Evolutionary conservation across 148 eudicot species (phyloP), one percentile per base, ranked within the genome.

Genomic region (Diospyros kaki): DNA sequence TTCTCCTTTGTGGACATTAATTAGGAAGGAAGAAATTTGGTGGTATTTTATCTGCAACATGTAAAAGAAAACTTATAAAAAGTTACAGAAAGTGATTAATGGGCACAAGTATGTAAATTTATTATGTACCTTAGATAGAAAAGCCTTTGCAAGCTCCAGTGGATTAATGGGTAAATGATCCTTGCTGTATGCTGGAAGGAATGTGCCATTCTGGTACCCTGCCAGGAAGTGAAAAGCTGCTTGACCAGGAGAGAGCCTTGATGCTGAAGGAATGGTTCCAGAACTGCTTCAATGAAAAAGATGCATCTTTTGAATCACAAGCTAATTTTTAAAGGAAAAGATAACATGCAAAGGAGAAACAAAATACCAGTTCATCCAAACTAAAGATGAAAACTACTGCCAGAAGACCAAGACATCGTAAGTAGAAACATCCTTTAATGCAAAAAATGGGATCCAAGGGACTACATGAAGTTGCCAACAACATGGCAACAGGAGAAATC

Each of bases 201-300:
- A 75, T 46, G 58, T 76, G 46, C 83, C 79, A 71, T 76, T 71
- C 72, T 76, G 72, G 66, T 64, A 72, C 15, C 83, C 83, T 45
- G 76, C 83, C 59, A 75, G 78, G 62, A 80, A 80, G 52, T 71
- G 83, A 76, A 75, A 80, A 46, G 79, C 83, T 51, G 79, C 79
- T 71, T 80, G 83, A 54, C 83, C 79, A 66, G 79, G 76, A 71
- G 83, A 75, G 41, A 80, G 73, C 48, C 71, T 80, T 66, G 83
- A 71, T 4, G 56, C 54, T 45, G 60, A 64, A 46, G 83, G 83
- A 44, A 80, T 56, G 4, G 71, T 60, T 58, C 76, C 76, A 68
- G 79, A 80, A 71, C 79, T 80, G 79, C 63, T 58, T 45, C 41
- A 63, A 64, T 44, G 15, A 41, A 48, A 55, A 46, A 15, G 41